These are phyloP conservation scores for Castanea mollissima DNA, from an alignment of 306 rosid genomes.

Conservation along the genomic window DNA sequence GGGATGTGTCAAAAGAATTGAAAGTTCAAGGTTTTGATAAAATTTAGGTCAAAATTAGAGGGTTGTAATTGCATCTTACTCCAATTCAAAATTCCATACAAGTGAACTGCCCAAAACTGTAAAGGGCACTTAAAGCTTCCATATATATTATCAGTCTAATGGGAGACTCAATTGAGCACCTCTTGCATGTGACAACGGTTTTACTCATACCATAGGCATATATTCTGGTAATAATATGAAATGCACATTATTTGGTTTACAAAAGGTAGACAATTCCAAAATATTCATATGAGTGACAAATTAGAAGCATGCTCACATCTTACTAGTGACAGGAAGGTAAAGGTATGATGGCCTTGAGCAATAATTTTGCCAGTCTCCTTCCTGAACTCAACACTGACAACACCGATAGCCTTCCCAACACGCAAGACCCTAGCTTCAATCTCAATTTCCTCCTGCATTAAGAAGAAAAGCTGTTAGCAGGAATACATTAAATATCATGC, in stretches of 20 bases:
- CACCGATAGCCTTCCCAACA: conserved; percentile 62
- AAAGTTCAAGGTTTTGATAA: too few relatives aligned
- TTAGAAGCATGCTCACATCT: conserved; percentile 33
- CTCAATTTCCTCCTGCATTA: conserved; percentile 69
- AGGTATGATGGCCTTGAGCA: conserved; percentile 77
- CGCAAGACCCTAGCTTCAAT: conserved; percentile 56
- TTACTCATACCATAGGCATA: not conserved
- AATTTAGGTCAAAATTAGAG: too few relatives aligned
- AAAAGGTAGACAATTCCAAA: not conserved
- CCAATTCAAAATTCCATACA: not conserved
- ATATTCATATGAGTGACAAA: not conserved
- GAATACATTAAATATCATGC: not conserved
- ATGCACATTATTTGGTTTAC: not conserved
- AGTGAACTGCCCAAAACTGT: not conserved
- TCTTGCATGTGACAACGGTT: not conserved
- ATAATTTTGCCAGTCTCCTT: conserved; percentile 64
- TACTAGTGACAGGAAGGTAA: conserved; percentile 52
- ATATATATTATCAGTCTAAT: not conserved
- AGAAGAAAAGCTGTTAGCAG: not conserved
- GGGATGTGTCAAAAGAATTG: too few relatives aligned
- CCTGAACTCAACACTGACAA: conserved; percentile 63
- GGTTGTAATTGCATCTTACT: too few relatives aligned
- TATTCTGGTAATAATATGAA: not conserved
- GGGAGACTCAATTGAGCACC: not conserved
- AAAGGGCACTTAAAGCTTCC: not conserved